Percentiles rank a stretch among this genome's conserved stretches.
Conservation (phyloP, 2,329 filamentous ascomycete genomes). For the Bipolaris gigantea region DNA sequence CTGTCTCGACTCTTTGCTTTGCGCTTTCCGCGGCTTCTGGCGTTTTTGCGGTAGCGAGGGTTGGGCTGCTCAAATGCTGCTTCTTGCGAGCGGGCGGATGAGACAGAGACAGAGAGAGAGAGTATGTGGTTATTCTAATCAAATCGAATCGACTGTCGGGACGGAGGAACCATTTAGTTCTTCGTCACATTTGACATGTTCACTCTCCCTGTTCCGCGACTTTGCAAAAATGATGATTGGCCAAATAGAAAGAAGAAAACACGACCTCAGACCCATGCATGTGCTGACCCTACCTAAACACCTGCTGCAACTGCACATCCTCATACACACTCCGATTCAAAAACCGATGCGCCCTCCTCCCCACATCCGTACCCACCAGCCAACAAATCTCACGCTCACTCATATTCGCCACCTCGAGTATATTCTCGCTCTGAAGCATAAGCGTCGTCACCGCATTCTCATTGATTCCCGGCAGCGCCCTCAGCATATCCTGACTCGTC, state of each 20-base stretch:
- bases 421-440: slow-evolving; percentile 71
- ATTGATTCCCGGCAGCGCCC: slow-evolving; percentile 75
- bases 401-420: slow-evolving; percentile 86
- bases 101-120: not conserved
- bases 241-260: no score
- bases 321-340: slow-evolving; percentile 67
- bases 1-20: slow-evolving; percentile 32
- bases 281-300: slow-evolving; percentile 11
- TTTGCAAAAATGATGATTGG: not conserved
- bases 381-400: slow-evolving; percentile 69
- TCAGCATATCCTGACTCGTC: slow-evolving; percentile 87
- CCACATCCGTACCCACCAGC: slow-evolving; percentile 76
- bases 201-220: not conserved
- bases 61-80: slow-evolving; percentile 46
- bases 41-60: slow-evolving; percentile 20
- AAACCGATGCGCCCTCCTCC: slow-evolving; percentile 75
- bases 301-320: slow-evolving; percentile 32
- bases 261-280: no score
- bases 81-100: slow-evolving; percentile 45
- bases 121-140: not conserved
- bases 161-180: not conserved
- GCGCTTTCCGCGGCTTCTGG: slow-evolving; percentile 7
- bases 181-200: not conserved
- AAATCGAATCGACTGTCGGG: not conserved
- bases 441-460: slow-evolving; percentile 75